These are phyloP conservation scores for Elsinoe australis DNA, from an alignment of 2,329 filamentous ascomycete species.

Conservation along the genomic window DNA sequence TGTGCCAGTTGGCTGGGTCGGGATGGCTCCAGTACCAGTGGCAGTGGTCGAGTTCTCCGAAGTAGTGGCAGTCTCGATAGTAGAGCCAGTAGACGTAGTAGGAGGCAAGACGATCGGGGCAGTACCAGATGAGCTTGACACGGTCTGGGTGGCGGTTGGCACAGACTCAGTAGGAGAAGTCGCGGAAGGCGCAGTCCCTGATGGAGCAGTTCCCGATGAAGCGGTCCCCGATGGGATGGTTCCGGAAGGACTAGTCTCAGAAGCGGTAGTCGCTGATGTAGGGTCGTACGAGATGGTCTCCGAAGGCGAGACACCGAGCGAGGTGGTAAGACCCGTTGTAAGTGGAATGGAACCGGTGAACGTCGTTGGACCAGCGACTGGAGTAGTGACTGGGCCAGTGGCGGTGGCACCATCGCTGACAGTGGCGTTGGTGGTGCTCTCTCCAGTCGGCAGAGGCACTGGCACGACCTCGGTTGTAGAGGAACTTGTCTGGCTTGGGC, in stretches of 20 bases:
- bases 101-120: slow-evolving; percentile 19
- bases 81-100: slow-evolving; percentile 13
- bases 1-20: neutral
- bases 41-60: slow-evolving; percentile 6
- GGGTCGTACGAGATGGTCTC: neutral
- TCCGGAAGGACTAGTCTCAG: slow-evolving; percentile 19
- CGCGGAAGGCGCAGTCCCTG: slow-evolving; percentile 23
- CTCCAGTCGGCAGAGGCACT: slow-evolving; percentile 5
- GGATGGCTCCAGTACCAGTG: slow-evolving; percentile 1
- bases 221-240: too few species aligned
- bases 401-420: slow-evolving; percentile 11
- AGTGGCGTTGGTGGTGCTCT: slow-evolving; percentile 11
- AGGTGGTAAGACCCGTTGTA: slow-evolving; percentile 11
- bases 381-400: slow-evolving; percentile 15
- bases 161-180: too few species aligned
- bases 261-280: slow-evolving; percentile 22
- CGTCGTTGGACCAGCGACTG: slow-evolving; percentile 17
- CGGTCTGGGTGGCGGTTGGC: too few species aligned
- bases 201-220: slow-evolving; percentile 10
- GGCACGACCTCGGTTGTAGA: slow-evolving; percentile 2
- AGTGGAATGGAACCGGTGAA: slow-evolving; percentile 10
- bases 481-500: slow-evolving; percentile 5
- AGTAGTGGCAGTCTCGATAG: slow-evolving; percentile 11
- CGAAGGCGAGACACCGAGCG: slow-evolving; percentile 4
- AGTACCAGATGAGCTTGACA: too few species aligned